Evolutionary conservation across 345 rosid genomes (phyloP).

Genomic region (Populus ilicifolia): DNA sequence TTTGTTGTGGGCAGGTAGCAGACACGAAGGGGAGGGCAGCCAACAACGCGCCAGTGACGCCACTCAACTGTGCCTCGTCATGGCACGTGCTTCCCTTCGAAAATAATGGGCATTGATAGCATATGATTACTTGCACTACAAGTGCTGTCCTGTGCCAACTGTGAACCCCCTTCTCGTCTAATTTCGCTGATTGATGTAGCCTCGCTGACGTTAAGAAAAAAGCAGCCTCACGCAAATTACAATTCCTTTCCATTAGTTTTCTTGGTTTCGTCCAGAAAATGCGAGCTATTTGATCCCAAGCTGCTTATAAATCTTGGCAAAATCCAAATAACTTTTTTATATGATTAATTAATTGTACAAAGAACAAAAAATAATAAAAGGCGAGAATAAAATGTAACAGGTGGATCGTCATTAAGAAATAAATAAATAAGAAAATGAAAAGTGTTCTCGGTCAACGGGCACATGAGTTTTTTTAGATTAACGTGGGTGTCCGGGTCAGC

Average conservation of each 20-base stretch:
- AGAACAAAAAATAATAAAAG: background rate
- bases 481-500: no score
- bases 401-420: background rate
- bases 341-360: background rate
- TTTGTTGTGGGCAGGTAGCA: background rate
- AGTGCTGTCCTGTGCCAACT: background rate
- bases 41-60: background rate
- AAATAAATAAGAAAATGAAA: no score
- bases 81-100: slow-evolving; percentile 5
- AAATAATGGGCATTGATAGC: background rate
- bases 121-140: background rate
- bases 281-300: background rate
- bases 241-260: no score
- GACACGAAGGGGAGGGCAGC: background rate
- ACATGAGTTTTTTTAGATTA: no score
- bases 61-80: background rate
- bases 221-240: background rate
- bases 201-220: background rate
- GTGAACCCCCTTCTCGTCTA: background rate
- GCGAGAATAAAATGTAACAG: background rate
- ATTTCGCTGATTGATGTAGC: background rate
- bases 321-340: background rate
- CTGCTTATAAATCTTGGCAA: background rate
- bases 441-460: no score
- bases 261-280: background rate